Percentiles rank a stretch among this genome's conserved stretches.
Conservation (phyloP, 768 basidiomycete species). For the Albatrellus ellisii region DNA sequence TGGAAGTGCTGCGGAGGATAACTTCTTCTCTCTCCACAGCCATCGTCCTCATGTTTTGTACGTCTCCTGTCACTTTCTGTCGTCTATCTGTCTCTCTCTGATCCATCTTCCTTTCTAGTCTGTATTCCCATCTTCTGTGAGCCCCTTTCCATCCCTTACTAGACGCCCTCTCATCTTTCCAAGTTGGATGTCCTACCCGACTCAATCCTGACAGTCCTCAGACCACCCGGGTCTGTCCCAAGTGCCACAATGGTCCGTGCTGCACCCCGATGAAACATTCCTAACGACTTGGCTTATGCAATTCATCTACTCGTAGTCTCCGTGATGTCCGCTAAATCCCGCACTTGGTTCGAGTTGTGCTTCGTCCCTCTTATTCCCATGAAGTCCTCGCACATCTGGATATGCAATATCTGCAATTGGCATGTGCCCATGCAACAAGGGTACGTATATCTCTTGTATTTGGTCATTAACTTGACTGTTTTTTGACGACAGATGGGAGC, state of each 20-base stretch:
- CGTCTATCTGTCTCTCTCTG: background rate
- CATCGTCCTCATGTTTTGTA: background rate
- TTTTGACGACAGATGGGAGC: constrained; percentile 15
- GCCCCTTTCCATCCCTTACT: constrained; percentile 2
- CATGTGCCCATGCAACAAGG: constrained; percentile 35
- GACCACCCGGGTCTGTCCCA: constrained; percentile 47
- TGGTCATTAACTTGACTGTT: background rate
- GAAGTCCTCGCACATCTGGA: constrained; percentile 47
- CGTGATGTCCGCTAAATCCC: constrained; percentile 48
- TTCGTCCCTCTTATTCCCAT: constrained; percentile 62
- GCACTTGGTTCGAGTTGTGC: constrained; percentile 67
- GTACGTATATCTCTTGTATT: constrained; percentile 22
- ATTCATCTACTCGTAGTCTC: constrained; percentile 26
- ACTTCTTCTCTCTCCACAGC: background rate
- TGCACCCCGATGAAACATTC: constrained; percentile 4
- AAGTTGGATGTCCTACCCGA: constrained; percentile 59
- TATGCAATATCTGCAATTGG: constrained; percentile 64
- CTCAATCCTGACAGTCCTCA: constrained; percentile 42
- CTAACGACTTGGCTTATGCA: background rate
- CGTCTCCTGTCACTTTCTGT: background rate
- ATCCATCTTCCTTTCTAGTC: constrained; percentile 14
- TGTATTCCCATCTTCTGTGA: constrained; percentile 24
- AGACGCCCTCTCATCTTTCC: constrained; percentile 1
- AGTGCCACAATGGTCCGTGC: constrained; percentile 55
- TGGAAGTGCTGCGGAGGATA: no score